These are phyloP conservation scores for Crithidia expoeki DNA, from an alignment of 208 protist genomes.

Conservation along the genomic window DNA sequence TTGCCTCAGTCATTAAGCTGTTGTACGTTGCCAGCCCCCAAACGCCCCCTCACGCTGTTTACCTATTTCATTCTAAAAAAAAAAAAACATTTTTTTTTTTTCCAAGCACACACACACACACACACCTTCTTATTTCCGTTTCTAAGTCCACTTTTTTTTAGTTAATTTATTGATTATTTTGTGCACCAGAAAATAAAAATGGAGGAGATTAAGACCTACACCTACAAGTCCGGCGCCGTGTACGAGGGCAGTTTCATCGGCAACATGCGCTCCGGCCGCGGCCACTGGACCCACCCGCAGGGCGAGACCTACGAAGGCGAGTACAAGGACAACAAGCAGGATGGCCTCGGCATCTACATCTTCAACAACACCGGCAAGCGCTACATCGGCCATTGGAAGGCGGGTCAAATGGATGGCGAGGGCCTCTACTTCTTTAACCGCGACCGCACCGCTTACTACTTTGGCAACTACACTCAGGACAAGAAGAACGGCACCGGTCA, in stretches of 20 bases:
- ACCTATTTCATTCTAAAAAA: too few species aligned
- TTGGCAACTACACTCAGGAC: constrained; percentile 76
- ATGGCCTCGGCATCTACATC: constrained; percentile 85
- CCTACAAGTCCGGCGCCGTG: constrained; percentile 85
- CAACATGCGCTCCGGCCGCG: constrained; percentile 73
- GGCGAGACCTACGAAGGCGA: constrained; percentile 90
- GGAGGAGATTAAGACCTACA: constrained; percentile 73
- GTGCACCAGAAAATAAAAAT: constrained; percentile 22
- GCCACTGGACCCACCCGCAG: constrained; percentile 76
- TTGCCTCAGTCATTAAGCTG: background rate
- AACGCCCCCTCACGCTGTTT: background rate
- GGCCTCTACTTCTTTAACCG: constrained; percentile 86
- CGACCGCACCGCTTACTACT: constrained; percentile 67
- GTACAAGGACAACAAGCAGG: constrained; percentile 85
- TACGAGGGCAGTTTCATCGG: constrained; percentile 89
- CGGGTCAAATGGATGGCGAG: constrained; percentile 81
- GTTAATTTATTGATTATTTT: background rate
- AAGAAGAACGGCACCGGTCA: constrained; percentile 84
- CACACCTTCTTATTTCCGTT: background rate
- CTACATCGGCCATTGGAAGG: constrained; percentile 85
- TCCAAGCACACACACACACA: too few species aligned
- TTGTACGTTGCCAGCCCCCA: background rate
- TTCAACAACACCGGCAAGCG: constrained; percentile 71
- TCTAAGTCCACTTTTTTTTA: background rate
- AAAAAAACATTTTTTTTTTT: too few species aligned